Evolutionary conservation across 2,329 filamentous ascomycete genomes (phyloP).

Genomic region (Pseudocercospora pini-densiflorae): DNA sequence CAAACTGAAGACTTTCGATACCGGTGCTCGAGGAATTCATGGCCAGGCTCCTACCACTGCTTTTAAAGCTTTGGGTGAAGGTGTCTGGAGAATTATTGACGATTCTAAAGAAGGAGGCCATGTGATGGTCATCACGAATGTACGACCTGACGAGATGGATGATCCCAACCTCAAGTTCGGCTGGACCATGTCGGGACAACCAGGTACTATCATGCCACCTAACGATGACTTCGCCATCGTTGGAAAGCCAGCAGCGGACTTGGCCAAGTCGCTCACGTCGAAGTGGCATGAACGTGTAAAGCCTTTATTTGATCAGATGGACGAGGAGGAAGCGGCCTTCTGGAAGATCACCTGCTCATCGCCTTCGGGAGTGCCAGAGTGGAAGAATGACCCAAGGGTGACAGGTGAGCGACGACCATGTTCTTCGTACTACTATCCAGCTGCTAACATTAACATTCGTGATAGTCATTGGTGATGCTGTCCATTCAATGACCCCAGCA

Average conservation of each 20-base stretch:
- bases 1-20: slow-evolving; percentile 65
- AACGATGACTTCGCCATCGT: slow-evolving; percentile 65
- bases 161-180: slow-evolving; percentile 62
- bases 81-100: slow-evolving; percentile 63
- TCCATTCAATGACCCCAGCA: slow-evolving; percentile 63
- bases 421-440: too few species aligned
- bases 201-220: slow-evolving; percentile 61
- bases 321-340: slow-evolving; percentile 62
- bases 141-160: slow-evolving; percentile 63
- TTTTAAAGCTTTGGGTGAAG: slow-evolving; percentile 66
- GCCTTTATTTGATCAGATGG: slow-evolving; percentile 64
- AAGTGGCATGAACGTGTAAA: slow-evolving; percentile 62
- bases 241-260: slow-evolving; percentile 60
- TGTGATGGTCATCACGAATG: slow-evolving; percentile 66
- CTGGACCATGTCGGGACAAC: slow-evolving; percentile 65
- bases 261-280: slow-evolving; percentile 59
- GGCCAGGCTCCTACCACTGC: slow-evolving; percentile 66
- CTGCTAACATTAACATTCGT: not conserved
- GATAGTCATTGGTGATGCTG: slow-evolving; percentile 60
- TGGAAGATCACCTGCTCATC: slow-evolving; percentile 70
- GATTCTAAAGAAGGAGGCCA: slow-evolving; percentile 51
- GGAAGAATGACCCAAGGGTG: slow-evolving; percentile 62
- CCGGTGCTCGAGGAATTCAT: slow-evolving; percentile 67
- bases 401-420: slow-evolving; percentile 39
- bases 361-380: slow-evolving; percentile 63